Conservation (phyloP, 2,329 filamentous ascomycete genomes). For the Mycosphaerella sp. region DNA sequence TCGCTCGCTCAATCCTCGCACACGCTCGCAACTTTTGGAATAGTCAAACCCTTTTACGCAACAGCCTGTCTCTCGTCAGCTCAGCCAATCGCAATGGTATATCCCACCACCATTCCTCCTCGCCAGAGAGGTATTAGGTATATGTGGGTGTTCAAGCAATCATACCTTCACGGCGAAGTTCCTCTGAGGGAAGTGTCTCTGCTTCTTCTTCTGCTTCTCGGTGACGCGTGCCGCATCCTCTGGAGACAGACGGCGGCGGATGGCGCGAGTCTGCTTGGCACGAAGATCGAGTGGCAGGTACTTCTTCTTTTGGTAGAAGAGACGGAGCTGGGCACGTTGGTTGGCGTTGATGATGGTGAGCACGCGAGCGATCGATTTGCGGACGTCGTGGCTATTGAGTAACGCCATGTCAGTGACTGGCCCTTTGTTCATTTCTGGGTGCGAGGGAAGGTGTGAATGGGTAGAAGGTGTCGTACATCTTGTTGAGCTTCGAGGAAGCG, state of each 20-base stretch:
- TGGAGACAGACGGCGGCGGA: conserved; percentile 88
- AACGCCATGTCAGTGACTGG: neutral
- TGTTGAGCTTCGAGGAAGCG: conserved; percentile 90
- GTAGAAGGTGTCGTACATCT: conserved; percentile 63
- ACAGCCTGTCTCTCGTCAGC: conserved; percentile 1
- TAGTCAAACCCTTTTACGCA: conserved; percentile 1
- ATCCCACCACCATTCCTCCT: conserved; percentile 12
- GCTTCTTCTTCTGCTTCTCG: conserved; percentile 95
- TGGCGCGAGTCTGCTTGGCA: conserved; percentile 95
- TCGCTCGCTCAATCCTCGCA: neutral
- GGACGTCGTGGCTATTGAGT: conserved; percentile 76
- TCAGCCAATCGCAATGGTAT: conserved; percentile 1
- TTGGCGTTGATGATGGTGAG: conserved; percentile 99
- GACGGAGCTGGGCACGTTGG: conserved; percentile 93
- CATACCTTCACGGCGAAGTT: conserved; percentile 97
- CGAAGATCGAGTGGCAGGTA: conserved; percentile 98
- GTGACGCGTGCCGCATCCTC: conserved; percentile 79
- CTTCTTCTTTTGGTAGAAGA: conserved; percentile 99
- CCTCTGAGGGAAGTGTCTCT: conserved; percentile 93
- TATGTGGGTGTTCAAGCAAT: conserved; percentile 10
- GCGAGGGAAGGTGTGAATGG: neutral
- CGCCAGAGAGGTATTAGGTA: conserved; percentile 11
- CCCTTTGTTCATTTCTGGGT: conserved; percentile 4
- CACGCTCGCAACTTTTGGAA: neutral
- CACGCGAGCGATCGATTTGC: conserved; percentile 98